Evolutionary conservation across 495 filamentous ascomycete genomes (phyloP).

Genomic region (Xylaria curta): DNA sequence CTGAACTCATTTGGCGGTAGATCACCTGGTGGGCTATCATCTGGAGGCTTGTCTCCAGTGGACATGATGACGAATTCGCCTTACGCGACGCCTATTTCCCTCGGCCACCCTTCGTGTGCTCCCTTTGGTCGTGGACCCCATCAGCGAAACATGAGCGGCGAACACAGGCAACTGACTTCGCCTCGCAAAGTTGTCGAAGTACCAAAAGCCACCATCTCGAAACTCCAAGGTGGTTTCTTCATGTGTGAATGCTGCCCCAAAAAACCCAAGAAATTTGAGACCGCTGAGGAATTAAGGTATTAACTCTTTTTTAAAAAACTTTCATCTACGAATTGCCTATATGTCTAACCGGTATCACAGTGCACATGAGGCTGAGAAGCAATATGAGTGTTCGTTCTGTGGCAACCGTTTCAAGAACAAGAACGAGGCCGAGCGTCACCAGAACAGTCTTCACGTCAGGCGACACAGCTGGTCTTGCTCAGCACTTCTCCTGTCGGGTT

Average conservation of each 20-base stretch:
- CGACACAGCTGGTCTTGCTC: constrained; percentile 98
- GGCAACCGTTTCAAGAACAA: constrained; percentile 99
- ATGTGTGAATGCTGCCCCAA: constrained; percentile 99
- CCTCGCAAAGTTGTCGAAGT: constrained; percentile 56
- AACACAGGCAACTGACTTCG: constrained; percentile 50
- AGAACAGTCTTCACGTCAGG: constrained; percentile 93
- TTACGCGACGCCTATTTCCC: constrained; percentile 62
- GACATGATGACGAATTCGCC: constrained; percentile 63
- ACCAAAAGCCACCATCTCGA: constrained; percentile 49
- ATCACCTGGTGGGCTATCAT: constrained; percentile 76
- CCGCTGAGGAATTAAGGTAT: constrained; percentile 82
- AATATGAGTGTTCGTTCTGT: constrained; percentile 92
- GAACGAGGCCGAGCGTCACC: constrained; percentile 96
- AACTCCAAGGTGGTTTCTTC: constrained; percentile 59
- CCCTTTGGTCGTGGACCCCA: constrained; percentile 57
- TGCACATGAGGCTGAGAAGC: constrained; percentile 88
- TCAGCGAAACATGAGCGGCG: constrained; percentile 52
- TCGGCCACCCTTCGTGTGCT: constrained; percentile 66
- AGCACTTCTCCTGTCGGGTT: constrained; percentile 67
- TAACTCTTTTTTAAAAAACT: background rate
- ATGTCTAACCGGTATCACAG: constrained; percentile 39
- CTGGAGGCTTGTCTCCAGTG: constrained; percentile 60
- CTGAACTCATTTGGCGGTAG: constrained; percentile 72
- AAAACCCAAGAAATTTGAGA: constrained; percentile 98
- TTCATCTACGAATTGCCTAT: background rate